phyloP scores from a whole-genome alignment of 805 yeast species.

The Teunomyces aglyptinius region DNA sequence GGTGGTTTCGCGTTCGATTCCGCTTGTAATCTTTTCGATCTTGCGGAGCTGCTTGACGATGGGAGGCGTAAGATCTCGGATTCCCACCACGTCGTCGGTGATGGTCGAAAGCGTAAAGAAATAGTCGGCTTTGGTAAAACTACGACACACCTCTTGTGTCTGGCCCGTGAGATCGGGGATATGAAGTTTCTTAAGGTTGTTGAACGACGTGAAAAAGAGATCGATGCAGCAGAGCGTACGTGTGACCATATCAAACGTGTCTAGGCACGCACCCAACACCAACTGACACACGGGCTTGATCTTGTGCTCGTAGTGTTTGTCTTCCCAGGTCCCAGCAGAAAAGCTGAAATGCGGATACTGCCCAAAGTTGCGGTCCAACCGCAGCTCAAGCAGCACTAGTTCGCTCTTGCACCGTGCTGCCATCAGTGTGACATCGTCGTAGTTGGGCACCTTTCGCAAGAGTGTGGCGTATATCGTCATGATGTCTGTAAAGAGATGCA shows the following conservation, averaged over 20 bases:
- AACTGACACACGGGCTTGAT: conserved; percentile 12
- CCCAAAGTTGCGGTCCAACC: conserved; percentile 30
- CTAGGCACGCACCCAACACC: conserved; percentile 10
- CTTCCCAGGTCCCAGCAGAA: conserved; percentile 16
- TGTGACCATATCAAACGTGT: conserved; percentile 14
- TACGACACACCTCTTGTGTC: conserved; percentile 25
- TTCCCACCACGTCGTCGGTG: conserved; percentile 23
- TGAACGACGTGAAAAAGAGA: conserved; percentile 36
- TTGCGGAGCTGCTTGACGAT: conserved; percentile 29
- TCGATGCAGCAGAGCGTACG: conserved; percentile 35
- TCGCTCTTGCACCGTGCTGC: conserved; percentile 19
- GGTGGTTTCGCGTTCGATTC: conserved; percentile 33
- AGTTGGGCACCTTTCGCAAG: conserved; percentile 36
- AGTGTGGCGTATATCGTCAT: conserved; percentile 40
- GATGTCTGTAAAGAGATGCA: conserved; percentile 37
- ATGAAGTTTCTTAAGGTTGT: conserved; percentile 32
- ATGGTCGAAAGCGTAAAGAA: conserved; percentile 30
- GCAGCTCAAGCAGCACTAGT: conserved; percentile 28
- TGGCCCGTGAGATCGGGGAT: conserved; percentile 37
- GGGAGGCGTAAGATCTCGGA: conserved; percentile 20
- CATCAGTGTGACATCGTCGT: conserved; percentile 40
- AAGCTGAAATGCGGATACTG: conserved; percentile 5
- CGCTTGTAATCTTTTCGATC: conserved; percentile 38
- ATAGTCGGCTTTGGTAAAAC: conserved; percentile 24
- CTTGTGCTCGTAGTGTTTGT: conserved; percentile 12